Evolutionary conservation across 78 protist genomes (phyloP), one percentile per base, ranked within the genome.

Genomic region (Dictyostelium capitatum): DNA sequence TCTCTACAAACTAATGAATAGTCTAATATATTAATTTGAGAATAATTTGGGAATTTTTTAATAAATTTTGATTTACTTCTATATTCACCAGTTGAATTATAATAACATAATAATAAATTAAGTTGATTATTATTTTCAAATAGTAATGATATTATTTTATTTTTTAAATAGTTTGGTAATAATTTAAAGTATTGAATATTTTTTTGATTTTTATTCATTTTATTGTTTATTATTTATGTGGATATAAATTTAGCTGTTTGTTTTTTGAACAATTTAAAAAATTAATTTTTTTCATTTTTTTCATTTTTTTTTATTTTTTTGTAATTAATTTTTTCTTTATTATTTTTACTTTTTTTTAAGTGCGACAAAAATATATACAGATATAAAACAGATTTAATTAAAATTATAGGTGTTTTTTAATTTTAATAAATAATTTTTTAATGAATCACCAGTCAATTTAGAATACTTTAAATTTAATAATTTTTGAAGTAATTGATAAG

Each of bases 401-500:
- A 57, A 67, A 32, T 70, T 41, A 69, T 46, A 84, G 32, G 77
- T 50, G 1, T 59, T 50, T 73, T 77, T 87, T 19, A 77, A 46
- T 25, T 74, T 32, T 11, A 30, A 23, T 6, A 87, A 59, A 50
- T 87, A 87, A 0, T 74, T 37, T 23, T 28, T 65, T 17, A 87
- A 11, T 54, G 50, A 57, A 17, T n/a, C 10, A 10, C 78, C 70
- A 10, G 37, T 53, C 30, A n/a, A 6, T 25, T 64, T 77, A 20
- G 79, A 41, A 15, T 64, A 59, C 50, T 77, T 82, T 20, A 87
- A 15, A 77, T 87, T 77, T 28, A 87, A 50, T 25, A 87, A 4
- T 50, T 87, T 87, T 64, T 87, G 93, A n/a, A 87, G 70, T 12
- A 87, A 15, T 28, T 56, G 56, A 64, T 72, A 87, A 2, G 78